Evolutionary conservation across 1,139 yeast genomes (phyloP), one percentile per base, ranked within the genome.

Genomic region (Sugiyamaella novakii): DNA sequence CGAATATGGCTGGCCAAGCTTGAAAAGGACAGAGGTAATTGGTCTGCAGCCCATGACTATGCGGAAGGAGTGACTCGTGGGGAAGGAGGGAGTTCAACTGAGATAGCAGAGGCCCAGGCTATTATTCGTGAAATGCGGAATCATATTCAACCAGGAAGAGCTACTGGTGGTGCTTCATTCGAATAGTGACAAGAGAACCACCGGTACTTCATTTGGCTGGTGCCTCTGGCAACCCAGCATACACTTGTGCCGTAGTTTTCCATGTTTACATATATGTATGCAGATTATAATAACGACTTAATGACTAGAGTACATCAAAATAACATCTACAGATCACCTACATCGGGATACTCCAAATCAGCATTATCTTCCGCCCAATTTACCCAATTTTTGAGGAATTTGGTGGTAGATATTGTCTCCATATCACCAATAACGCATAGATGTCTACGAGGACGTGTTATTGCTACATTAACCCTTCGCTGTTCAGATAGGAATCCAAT

Each of bases 401-500:
- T 65, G 24, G 78, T 71, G 53, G 69, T 70, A 73, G 63, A 85
- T 81, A 25, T 87, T 78, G 81, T 78, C 59, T 86, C 95, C 70
- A 87, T 77, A 66, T 92, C 95, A 1, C 98, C 98, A 44, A 92
- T 72, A 0, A 92, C 78, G 61, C 94, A 87, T 5, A 92, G 71
- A 59, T 91, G 98, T 53, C 92, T 73, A 61, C 85, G 84, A 2
- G 97, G 88, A 56, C 98, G 75, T 0, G 98, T 89, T 68, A 91
- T 88, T 2, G 97, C 96, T 33, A 91, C 98, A 62, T 89, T 89
- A 48, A 88, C 71, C 33, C 72, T 56, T 28, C 89, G 70, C 51
- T 78, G 76, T 58, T 88, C 96, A 34, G 76, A 74, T 50, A 88
- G 69, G 61, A 88, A 88, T 12, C 96, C 96, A 44, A 88, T 82